These are phyloP conservation scores for Platismatia glauca DNA, from an alignment of 495 filamentous ascomycete species.

Conservation along the genomic window DNA sequence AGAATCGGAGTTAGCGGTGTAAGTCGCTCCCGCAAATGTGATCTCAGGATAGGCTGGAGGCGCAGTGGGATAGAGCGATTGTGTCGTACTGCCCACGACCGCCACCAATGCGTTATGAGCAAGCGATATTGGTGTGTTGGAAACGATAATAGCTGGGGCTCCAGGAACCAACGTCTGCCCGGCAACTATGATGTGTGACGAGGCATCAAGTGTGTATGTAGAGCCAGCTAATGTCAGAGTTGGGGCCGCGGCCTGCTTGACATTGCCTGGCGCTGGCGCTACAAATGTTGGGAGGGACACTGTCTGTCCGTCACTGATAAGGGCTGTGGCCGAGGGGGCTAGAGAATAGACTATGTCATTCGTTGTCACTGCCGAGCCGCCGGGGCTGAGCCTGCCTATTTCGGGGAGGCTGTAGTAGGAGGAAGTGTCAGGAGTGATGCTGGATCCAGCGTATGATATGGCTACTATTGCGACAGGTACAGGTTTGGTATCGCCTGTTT, in stretches of 20 bases:
- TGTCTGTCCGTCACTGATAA: not conserved
- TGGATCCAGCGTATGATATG: not conserved
- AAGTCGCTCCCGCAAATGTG: not conserved
- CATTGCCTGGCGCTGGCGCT: not conserved
- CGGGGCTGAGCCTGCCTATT: not conserved
- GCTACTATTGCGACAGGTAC: not conserved
- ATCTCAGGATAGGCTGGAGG: not conserved
- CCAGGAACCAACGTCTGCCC: constrained; percentile 3
- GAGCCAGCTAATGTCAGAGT: constrained; percentile 8
- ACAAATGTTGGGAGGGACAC: not conserved
- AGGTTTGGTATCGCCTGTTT: not conserved
- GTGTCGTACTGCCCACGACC: constrained; percentile 7
- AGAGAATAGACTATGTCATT: not conserved
- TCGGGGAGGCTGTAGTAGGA: not conserved
- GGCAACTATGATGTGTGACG: constrained; percentile 3
- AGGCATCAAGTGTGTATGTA: constrained; percentile 8
- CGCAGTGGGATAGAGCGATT: not conserved
- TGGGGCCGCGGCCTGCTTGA: not conserved
- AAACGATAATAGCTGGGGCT: constrained; percentile 7
- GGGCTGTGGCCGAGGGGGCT: not conserved
- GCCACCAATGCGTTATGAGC: constrained; percentile 2
- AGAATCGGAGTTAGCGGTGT: not conserved
- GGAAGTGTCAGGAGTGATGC: not conserved
- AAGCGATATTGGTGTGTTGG: constrained; percentile 14
- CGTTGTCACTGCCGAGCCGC: not conserved